phyloP scores from a whole-genome alignment of 345 rosid species.

The Eucalyptus victrix region DNA sequence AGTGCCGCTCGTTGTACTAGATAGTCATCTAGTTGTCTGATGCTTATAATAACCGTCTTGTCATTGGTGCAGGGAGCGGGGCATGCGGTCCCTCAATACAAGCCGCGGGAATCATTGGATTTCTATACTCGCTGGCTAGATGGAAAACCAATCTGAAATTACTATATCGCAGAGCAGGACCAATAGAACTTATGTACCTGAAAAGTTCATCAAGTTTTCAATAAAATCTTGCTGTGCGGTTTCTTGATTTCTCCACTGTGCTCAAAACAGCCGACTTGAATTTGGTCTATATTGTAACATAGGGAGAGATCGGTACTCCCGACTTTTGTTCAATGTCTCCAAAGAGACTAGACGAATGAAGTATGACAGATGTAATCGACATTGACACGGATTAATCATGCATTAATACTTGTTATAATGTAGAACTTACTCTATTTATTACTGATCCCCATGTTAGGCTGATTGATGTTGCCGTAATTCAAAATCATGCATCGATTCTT shows the following conservation, averaged over 20 bases:
- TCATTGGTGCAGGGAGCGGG: conserved; percentile 43
- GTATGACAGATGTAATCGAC: background rate
- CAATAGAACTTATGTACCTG: background rate
- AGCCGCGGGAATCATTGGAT: conserved; percentile 37
- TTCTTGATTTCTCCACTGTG: background rate
- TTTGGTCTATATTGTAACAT: background rate
- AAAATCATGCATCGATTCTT: background rate
- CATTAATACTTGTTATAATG: no score
- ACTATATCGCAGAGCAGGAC: background rate
- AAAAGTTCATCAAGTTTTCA: background rate
- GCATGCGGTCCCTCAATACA: conserved; percentile 50
- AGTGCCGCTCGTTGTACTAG: background rate
- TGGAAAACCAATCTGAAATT: conserved; percentile 1
- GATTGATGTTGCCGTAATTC: background rate
- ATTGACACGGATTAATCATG: no score
- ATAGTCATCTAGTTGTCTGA: background rate
- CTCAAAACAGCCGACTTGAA: background rate
- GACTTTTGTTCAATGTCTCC: background rate
- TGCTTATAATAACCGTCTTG: background rate
- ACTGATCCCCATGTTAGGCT: background rate
- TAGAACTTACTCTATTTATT: background rate
- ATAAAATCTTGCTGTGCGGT: background rate
- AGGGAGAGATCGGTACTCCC: background rate
- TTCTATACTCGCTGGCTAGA: conserved; percentile 36
- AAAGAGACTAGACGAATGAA: background rate